Base-by-base conservation (phyloP, 148 eudicot species). In the Chenopodium berlandieri region DNA sequence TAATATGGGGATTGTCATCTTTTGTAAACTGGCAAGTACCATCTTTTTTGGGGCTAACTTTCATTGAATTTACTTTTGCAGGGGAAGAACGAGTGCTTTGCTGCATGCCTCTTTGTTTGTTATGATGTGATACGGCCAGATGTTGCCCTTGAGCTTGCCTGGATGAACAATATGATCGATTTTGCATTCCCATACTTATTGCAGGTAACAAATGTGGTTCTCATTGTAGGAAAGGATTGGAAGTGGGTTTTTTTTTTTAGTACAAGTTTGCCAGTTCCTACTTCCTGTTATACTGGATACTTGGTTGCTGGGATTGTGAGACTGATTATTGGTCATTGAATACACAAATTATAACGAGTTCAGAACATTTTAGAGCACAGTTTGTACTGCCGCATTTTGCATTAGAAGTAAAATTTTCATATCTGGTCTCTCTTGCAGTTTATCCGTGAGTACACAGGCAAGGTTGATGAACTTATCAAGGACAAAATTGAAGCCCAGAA, bases 41-140 rank as follows among this genome's bases (percentile, higher is more conserved):
- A 46, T 70, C 62, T 34, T 30, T 78, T 75, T 58, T 73, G 75
- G 50, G 47, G 75, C 27, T 75, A 79, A 79, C 82, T 73, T 78
- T 12, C 46, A 23, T 79, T 1, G 47, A 40, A 27, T 71, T 75
- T 47, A 34, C 48, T 27, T 76, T 62, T 90, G 86, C 91, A 96
- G 99, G 98, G 99, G 75, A 96, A 96, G 94, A 96, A 96, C 81
- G 98, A 96, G 84, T 96, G 99, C 86, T 96, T 96, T 85, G 98
- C 99, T 1, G 91, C 95, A 9, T 94, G 98, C 84, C 97, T 96
- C 23, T 96, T 94, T 75, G 99, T 94, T 73, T 96, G 97, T 75
- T 96, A 96, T 48, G 99, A 94, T 86, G 88, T 94, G 80, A 89
- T 96, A 75, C 95, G 99, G 17, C 81, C 95, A 19, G 99, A 96